phyloP scores from a whole-genome alignment of 2,329 filamentous ascomycete genomes.

The Aspergillus sp. region DNA sequence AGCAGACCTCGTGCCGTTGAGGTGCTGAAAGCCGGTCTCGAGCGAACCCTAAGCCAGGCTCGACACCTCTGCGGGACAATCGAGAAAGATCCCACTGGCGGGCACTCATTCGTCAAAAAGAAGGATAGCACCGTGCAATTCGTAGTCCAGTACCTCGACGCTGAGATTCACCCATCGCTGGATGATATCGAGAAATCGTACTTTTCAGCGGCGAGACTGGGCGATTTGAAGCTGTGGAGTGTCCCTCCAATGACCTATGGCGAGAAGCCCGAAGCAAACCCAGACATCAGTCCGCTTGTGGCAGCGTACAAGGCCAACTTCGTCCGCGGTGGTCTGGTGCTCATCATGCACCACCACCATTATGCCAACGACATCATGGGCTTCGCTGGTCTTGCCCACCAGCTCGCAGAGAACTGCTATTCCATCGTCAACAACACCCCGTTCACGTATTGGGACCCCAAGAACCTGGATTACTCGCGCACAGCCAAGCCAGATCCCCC shows the following conservation, averaged over 20 bases:
- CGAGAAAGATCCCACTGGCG: conserved; percentile 37
- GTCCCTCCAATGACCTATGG: conserved; percentile 38
- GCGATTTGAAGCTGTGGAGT: conserved; percentile 36
- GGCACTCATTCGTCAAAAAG: conserved; percentile 39
- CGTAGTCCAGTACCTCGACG: conserved; percentile 40
- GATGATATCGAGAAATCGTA: conserved; percentile 38
- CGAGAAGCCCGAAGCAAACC: conserved; percentile 35
- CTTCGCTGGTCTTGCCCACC: conserved; percentile 39
- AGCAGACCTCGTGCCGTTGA: conserved; percentile 27
- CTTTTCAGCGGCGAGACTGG: conserved; percentile 33
- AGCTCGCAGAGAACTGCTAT: conserved; percentile 47
- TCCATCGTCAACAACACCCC: conserved; percentile 31
- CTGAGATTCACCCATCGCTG: conserved; percentile 34
- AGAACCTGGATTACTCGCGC: conserved; percentile 36
- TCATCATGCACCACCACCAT: conserved; percentile 46
- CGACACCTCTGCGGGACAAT: conserved; percentile 43
- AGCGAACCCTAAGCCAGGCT: conserved; percentile 38
- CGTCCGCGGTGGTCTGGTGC: conserved; percentile 42
- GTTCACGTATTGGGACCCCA: conserved; percentile 38
- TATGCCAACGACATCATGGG: conserved; percentile 47
- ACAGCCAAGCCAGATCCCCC: conserved; percentile 30
- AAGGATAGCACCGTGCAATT: conserved; percentile 36
- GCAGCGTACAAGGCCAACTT: conserved; percentile 46
- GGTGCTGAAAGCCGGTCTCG: conserved; percentile 36
- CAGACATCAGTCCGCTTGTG: conserved; percentile 32